A percentile compares a stretch with the other conserved stretches of the same genome.
phyloP scores from a whole-genome alignment of 192 early-diverging fungal species.

The Umbelopsis ramanniana region DNA sequence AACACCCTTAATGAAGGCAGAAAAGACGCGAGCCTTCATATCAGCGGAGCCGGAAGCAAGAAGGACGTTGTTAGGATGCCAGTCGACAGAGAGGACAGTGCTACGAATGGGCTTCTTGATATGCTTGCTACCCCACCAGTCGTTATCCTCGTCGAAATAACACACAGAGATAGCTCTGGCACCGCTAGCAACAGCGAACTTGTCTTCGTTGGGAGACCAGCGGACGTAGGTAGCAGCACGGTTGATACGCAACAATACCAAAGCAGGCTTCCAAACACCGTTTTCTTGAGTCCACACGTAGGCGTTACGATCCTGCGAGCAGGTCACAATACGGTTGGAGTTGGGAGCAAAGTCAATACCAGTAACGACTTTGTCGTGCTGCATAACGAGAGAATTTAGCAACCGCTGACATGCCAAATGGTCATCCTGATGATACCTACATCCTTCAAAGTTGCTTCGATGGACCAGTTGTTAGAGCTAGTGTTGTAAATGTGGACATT shows the following conservation, averaged over 20 bases:
- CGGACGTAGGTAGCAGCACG: slow-evolving; percentile 92
- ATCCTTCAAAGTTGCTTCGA: slow-evolving; percentile 74
- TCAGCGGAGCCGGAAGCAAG: slow-evolving; percentile 90
- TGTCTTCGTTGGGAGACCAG: slow-evolving; percentile 96
- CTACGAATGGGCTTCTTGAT: slow-evolving; percentile 91
- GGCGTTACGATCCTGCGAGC: slow-evolving; percentile 98
- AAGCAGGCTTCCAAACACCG: slow-evolving; percentile 81
- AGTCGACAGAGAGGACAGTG: slow-evolving; percentile 88
- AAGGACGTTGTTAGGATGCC: slow-evolving; percentile 97
- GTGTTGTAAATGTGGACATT: slow-evolving; percentile 89
- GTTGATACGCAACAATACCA: slow-evolving; percentile 95
- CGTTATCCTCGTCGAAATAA: slow-evolving; percentile 94
- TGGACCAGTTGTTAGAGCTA: slow-evolving; percentile 60
- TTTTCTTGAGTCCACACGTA: slow-evolving; percentile 93
- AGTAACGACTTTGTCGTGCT: slow-evolving; percentile 96
- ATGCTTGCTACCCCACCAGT: slow-evolving; percentile 98
- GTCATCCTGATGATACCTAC: slow-evolving; percentile 35
- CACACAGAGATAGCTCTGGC: slow-evolving; percentile 90
- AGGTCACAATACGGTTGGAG: slow-evolving; percentile 94
- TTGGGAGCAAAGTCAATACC: slow-evolving; percentile 94
- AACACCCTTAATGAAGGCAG: slow-evolving; percentile 93
- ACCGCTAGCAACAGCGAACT: slow-evolving; percentile 97
- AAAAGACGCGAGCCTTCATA: slow-evolving; percentile 92
- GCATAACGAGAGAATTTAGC: background rate
- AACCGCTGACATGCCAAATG: too few relatives aligned